Conservation (phyloP, 176 grass and related monocot species). For the Alopecurus myosuroides region DNA sequence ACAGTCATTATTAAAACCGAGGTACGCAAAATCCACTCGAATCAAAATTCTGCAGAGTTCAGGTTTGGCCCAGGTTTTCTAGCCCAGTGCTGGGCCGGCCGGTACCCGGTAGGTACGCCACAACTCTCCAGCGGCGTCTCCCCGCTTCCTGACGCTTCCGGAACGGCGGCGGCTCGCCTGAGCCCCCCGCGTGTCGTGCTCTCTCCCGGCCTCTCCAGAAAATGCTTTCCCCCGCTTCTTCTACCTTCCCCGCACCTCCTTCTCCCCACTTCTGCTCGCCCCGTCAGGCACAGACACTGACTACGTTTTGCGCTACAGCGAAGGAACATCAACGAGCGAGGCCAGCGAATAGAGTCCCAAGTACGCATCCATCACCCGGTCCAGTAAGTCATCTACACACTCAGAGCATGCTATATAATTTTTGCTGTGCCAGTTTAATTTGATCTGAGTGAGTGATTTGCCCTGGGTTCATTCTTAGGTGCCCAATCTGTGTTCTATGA, state of each 20-base stretch:
- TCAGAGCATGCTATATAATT: background rate
- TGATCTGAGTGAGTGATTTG: background rate
- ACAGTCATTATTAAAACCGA: background rate
- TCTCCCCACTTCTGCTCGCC: background rate
- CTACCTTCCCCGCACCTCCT: conserved; percentile 13
- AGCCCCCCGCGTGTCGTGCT: background rate
- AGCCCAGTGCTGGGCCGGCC: background rate
- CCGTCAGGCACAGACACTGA: background rate
- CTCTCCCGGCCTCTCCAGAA: conserved; percentile 43
- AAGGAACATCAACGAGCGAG: background rate
- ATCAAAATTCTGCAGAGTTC: background rate
- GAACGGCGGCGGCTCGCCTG: background rate
- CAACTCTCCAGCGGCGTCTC: background rate
- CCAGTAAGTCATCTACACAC: background rate
- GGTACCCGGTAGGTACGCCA: background rate
- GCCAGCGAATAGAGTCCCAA: background rate
- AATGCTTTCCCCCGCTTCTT: background rate
- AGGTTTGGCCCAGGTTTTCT: background rate
- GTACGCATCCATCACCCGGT: background rate
- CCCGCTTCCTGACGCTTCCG: conserved; percentile 33
- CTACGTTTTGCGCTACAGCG: background rate
- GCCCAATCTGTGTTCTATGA: background rate
- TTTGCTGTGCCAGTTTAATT: background rate
- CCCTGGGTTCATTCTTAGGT: background rate
- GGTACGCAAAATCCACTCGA: background rate